Evolutionary conservation across 345 rosid genomes (phyloP).

Genomic region (Brassica cretica): DNA sequence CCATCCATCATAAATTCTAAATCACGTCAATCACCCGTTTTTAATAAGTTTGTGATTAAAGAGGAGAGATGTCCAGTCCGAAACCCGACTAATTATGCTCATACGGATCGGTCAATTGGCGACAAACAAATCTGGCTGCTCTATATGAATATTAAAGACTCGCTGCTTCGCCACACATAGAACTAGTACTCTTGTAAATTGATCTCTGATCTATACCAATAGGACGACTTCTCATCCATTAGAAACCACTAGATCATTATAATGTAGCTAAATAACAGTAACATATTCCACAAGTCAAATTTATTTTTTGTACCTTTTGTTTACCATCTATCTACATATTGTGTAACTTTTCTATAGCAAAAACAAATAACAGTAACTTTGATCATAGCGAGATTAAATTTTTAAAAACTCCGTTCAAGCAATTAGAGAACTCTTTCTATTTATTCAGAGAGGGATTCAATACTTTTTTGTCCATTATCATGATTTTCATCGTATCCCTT

Average conservation of each 20-base stretch:
- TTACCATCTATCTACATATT: too few species aligned
- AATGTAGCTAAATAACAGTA: neutral
- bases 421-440: neutral
- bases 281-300: neutral
- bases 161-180: too few species aligned
- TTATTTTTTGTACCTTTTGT: too few species aligned
- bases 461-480: neutral
- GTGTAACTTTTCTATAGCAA: neutral
- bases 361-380: neutral
- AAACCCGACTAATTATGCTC: too few species aligned
- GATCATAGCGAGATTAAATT: neutral
- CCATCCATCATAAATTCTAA: slow-evolving; percentile 3
- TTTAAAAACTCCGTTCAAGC: neutral
- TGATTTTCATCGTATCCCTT: neutral
- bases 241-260: too few species aligned
- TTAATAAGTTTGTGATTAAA: too few species aligned
- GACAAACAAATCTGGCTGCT: too few species aligned
- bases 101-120: too few species aligned
- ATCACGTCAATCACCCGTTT: slow-evolving; percentile 6
- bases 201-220: too few species aligned
- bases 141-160: too few species aligned
- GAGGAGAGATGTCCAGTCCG: too few species aligned
- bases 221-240: too few species aligned
- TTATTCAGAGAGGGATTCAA: neutral
- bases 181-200: neutral